Percentiles rank a stretch among this genome's conserved stretches.
Conservation (phyloP, 148 eudicot genomes). For the Rhododendron henanense region DNA sequence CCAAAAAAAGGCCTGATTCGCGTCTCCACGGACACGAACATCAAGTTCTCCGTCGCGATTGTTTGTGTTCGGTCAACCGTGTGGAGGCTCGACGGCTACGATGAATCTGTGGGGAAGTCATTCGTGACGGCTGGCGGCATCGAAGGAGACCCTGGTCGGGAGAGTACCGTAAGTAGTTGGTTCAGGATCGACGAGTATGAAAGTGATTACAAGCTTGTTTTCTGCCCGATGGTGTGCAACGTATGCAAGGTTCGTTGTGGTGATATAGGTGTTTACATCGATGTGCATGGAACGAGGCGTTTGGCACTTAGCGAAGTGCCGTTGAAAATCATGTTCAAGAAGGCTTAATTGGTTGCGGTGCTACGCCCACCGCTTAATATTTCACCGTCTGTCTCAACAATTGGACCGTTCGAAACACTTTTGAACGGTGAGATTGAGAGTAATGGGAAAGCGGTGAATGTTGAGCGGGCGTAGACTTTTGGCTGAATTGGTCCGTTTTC, state of each 20-base stretch:
- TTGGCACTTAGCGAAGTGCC: slow-evolving; percentile 40
- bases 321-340: slow-evolving; percentile 40
- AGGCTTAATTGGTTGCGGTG: neutral
- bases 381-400: too few species aligned
- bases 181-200: slow-evolving; percentile 46
- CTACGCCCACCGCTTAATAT: too few species aligned
- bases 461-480: too few species aligned
- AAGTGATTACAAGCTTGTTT: slow-evolving; percentile 41
- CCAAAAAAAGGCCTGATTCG: slow-evolving; percentile 12
- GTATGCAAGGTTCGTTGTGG: slow-evolving; percentile 42
- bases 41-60: slow-evolving; percentile 25
- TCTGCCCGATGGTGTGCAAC: slow-evolving; percentile 53
- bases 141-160: slow-evolving; percentile 33
- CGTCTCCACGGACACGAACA: slow-evolving; percentile 33
- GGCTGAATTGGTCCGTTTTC: too few species aligned
- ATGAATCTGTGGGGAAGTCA: slow-evolving; percentile 17
- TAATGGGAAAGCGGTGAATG: too few species aligned
- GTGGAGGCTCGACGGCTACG: slow-evolving; percentile 29
- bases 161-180: slow-evolving; percentile 41
- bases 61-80: slow-evolving; percentile 31
- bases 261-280: slow-evolving; percentile 34
- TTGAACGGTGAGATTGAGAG: too few species aligned
- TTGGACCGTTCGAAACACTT: too few species aligned
- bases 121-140: slow-evolving; percentile 30
- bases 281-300: slow-evolving; percentile 34